These are phyloP conservation scores for Arctostaphylos glauca DNA, from an alignment of 148 eudicot genomes.

Conservation along the genomic window DNA sequence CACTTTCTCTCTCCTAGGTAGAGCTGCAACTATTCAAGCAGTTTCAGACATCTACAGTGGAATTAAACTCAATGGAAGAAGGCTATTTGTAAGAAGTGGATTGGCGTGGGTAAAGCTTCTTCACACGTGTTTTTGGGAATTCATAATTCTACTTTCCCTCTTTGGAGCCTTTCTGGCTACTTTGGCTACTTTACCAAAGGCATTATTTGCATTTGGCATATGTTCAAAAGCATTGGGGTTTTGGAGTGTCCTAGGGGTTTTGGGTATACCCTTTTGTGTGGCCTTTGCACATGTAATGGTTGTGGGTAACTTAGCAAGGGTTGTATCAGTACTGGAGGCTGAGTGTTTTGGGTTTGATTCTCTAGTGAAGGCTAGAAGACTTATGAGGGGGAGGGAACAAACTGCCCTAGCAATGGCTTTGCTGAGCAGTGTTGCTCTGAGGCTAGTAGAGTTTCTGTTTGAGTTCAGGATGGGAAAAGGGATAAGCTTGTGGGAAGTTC, in stretches of 20 bases:
- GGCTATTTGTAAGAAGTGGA: slow-evolving; percentile 7
- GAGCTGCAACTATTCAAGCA: slow-evolving; percentile 19
- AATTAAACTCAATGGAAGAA: slow-evolving; percentile 6
- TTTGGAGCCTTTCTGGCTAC: slow-evolving; percentile 7
- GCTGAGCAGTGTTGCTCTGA: slow-evolving; percentile 9
- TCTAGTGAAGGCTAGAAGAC: not conserved
- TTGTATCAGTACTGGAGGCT: not conserved
- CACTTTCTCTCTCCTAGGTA: slow-evolving; percentile 18
- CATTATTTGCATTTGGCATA: not conserved
- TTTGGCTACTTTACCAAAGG: slow-evolving; percentile 10
- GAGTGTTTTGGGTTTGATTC: slow-evolving; percentile 2
- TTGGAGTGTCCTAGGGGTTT: slow-evolving; percentile 15
- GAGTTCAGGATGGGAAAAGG: slow-evolving; percentile 18
- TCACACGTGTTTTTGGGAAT: slow-evolving; percentile 16
- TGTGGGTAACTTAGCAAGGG: not conserved
- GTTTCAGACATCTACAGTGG: slow-evolving; percentile 14
- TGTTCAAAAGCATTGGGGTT: not conserved
- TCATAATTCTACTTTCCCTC: slow-evolving; percentile 1
- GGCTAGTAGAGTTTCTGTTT: slow-evolving; percentile 17
- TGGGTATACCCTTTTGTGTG: slow-evolving; percentile 19
- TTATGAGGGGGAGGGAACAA: slow-evolving; percentile 12
- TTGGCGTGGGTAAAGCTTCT: slow-evolving; percentile 17
- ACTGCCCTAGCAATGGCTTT: slow-evolving; percentile 10
- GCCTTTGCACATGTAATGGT: slow-evolving; percentile 13
- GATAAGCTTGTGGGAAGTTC: slow-evolving; percentile 17